Evolutionary conservation across 768 basidiomycete genomes (phyloP).

Genomic region (Harrya chromipes): DNA sequence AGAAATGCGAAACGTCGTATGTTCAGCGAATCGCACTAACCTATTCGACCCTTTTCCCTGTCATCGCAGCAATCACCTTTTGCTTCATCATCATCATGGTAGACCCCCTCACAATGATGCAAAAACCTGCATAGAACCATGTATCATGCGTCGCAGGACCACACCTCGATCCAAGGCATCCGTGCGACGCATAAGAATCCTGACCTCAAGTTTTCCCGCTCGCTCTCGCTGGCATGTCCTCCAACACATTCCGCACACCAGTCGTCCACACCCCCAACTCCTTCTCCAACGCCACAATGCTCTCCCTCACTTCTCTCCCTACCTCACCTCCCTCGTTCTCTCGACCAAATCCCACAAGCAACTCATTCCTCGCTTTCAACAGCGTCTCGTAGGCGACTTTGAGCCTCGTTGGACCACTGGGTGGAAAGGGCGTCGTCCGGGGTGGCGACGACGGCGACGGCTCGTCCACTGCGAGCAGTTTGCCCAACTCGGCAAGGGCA

Average conservation of each 20-base stretch:
- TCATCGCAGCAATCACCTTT: too few species aligned
- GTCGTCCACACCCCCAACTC: conserved; percentile 71
- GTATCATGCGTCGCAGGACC: too few species aligned
- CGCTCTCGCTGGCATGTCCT: conserved; percentile 33
- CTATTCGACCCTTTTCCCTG: too few species aligned
- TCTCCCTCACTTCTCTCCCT: conserved; percentile 58
- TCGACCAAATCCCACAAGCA: conserved; percentile 69
- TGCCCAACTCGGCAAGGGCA: conserved; percentile 75
- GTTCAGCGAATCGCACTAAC: too few species aligned
- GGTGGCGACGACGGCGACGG: conserved; percentile 39
- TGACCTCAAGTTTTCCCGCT: background rate
- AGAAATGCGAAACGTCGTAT: too few species aligned
- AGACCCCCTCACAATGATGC: too few species aligned
- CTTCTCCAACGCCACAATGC: conserved; percentile 59
- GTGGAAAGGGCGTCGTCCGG: conserved; percentile 47
- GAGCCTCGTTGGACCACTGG: conserved; percentile 62
- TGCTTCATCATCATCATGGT: too few species aligned
- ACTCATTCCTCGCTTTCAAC: conserved; percentile 54
- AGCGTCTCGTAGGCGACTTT: conserved; percentile 64
- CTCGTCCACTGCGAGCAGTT: conserved; percentile 78
- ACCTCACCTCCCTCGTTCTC: conserved; percentile 69
- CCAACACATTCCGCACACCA: conserved; percentile 54
- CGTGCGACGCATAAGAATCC: background rate
- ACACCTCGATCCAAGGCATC: background rate
- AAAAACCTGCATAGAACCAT: too few species aligned